Evolutionary conservation across 1,284 basidiomycete species (phyloP).

Genomic region (Microbotryomycetes sp.): DNA sequence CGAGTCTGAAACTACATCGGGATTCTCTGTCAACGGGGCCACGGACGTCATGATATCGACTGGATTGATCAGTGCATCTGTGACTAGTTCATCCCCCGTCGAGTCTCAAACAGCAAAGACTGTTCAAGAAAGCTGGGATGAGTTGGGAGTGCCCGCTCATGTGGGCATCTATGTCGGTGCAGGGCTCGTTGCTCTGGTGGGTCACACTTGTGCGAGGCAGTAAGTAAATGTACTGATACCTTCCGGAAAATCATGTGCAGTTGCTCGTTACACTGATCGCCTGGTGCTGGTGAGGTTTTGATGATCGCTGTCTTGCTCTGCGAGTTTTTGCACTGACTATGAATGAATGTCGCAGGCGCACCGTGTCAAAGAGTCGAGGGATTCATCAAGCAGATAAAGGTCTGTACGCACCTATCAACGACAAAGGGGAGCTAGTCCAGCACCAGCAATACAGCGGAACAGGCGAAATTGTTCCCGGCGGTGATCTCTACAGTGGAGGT

Average conservation of each 20-base stretch:
- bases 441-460: neutral
- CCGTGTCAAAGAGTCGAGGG: neutral
- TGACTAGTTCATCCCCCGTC: too few relatives aligned
- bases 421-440: neutral
- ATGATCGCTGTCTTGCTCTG: too few relatives aligned
- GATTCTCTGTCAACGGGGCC: neutral
- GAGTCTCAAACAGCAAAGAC: neutral
- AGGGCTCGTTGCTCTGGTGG: neutral
- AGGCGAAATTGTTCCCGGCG: neutral
- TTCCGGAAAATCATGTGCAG: too few relatives aligned
- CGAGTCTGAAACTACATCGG: neutral
- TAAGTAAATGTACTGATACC: too few relatives aligned
- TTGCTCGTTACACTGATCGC: neutral
- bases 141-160: conserved; percentile 3
- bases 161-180: conserved; percentile 6
- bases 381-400: neutral
- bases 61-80: too few relatives aligned
- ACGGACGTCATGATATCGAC: neutral
- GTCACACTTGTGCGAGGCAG: too few relatives aligned
- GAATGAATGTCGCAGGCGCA: too few relatives aligned
- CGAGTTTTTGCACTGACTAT: too few relatives aligned
- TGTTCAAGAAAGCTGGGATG: conserved; percentile 11
- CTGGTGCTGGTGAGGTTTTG: too few relatives aligned
- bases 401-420: neutral
- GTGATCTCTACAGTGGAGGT: neutral